These are phyloP conservation scores for Curvularia spicifera DNA, from an alignment of 2,329 filamentous ascomycete genomes.

Conservation along the genomic window DNA sequence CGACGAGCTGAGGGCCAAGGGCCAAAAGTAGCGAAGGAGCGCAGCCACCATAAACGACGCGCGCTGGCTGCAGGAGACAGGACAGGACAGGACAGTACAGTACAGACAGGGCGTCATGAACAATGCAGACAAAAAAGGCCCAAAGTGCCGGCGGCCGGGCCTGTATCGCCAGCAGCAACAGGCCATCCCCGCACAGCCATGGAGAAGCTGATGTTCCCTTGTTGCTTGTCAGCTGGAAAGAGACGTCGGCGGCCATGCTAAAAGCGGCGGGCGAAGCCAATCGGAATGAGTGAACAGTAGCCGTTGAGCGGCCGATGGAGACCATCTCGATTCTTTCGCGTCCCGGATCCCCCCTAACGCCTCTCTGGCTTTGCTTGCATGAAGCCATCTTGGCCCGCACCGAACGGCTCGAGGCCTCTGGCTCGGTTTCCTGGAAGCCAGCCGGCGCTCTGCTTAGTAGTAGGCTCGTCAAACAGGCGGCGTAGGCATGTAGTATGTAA, in stretches of 20 bases:
- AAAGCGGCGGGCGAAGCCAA: conserved; percentile 38
- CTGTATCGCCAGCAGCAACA: conserved; percentile 19
- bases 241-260: conserved; percentile 25
- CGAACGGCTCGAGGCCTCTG: conserved; percentile 32
- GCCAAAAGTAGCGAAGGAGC: conserved; percentile 40
- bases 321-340: conserved; percentile 31
- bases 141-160: conserved; percentile 24
- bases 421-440: conserved; percentile 37
- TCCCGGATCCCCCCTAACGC: conserved; percentile 38
- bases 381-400: conserved; percentile 38
- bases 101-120: conserved; percentile 32
- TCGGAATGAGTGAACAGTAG: conserved; percentile 37
- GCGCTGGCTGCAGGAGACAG: conserved; percentile 38
- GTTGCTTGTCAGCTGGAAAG: conserved; percentile 13
- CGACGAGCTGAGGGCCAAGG: conserved; percentile 45
- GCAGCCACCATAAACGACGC: conserved; percentile 35
- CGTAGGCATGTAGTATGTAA: conserved; percentile 5
- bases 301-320: conserved; percentile 37
- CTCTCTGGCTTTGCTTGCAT: conserved; percentile 44
- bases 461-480: background rate
- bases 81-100: conserved; percentile 57
- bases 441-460: conserved; percentile 29
- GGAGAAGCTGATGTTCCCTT: conserved; percentile 11
- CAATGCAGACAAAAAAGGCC: conserved; percentile 15
- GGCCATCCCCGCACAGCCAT: background rate